Conservation (phyloP, 805 yeast genomes). For the Nakazawaea wickerhamii region DNA sequence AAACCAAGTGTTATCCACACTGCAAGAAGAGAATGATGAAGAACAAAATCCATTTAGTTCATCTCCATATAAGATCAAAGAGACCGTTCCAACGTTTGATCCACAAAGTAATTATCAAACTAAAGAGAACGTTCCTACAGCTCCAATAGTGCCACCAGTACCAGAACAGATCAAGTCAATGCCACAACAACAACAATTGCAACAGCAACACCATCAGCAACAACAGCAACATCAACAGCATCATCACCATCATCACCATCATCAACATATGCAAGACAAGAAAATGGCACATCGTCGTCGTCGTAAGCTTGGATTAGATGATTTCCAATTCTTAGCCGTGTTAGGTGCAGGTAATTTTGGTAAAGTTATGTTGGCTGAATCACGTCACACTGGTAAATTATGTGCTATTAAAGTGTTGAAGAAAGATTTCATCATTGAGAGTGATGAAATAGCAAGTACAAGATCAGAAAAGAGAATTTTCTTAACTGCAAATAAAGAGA, state of each 20-base stretch:
- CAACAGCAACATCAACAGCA: conserved; percentile 15
- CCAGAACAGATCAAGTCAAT: conserved; percentile 11
- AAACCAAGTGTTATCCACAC: too few species aligned
- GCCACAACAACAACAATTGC: conserved; percentile 17
- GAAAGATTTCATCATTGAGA: conserved; percentile 91
- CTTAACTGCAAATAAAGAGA: conserved; percentile 62
- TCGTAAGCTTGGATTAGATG: conserved; percentile 85
- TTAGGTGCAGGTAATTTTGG: conserved; percentile 98
- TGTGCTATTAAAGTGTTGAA: conserved; percentile 97
- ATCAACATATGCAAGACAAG: conserved; percentile 26
- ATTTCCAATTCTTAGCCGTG: conserved; percentile 89
- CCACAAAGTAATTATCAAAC: not conserved
- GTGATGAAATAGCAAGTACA: conserved; percentile 94
- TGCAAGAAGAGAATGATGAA: not conserved
- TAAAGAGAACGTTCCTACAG: not conserved
- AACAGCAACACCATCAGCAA: conserved; percentile 16
- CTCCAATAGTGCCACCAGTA: not conserved
- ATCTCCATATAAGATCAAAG: not conserved
- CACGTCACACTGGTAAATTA: conserved; percentile 69
- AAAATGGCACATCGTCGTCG: conserved; percentile 32
- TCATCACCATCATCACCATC: conserved; percentile 19
- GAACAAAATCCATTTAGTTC: not conserved
- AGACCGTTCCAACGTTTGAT: not conserved
- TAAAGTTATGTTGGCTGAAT: conserved; percentile 95
- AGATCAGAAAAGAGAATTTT: conserved; percentile 93